Base-by-base conservation (phyloP, 495 filamentous ascomycete genomes). In the Apiosordaria backusii region DNA sequence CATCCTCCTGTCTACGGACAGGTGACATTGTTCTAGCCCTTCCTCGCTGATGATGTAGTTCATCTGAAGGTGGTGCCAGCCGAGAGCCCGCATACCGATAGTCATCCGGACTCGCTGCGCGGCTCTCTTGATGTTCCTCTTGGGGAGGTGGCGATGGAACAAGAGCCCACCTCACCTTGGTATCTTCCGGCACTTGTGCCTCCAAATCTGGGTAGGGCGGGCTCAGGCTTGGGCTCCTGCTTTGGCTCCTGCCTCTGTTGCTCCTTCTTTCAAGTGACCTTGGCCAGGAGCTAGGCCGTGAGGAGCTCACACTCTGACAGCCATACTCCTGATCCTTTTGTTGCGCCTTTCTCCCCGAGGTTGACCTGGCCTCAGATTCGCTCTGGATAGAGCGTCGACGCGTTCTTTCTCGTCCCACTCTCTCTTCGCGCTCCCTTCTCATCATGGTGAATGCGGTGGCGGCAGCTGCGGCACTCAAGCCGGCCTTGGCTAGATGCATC, bases 361-460 rank as follows among this genome's bases (percentile, higher is more conserved):
- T 5, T 57, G 53, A 21, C 4, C 53, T 57, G 4, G 53, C 9
- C 53, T 57, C 53, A 57, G 9, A n/a, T 21, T 57, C 53, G 6
- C 45, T 21, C 53, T n/a, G n/a, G n/a, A n/a, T n/a, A n/a, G 35
- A 13, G 10, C 35, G 35, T 2, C 13, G 35, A 13, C 35, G 35
- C 16, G 35, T 59, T 23, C 26, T 29, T 5, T 59, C 57, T 4
- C 23, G 23, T 0, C 26, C 57, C 4, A 59, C 26, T 18, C 50
- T 2, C 26, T 70, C 63, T 22, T n/a, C 26, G 57, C 69, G 68
- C 52, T 69, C 70, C 4, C 67, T 64, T 5, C 50, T 50, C 59
- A 76, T 71, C 63, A 74, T 62, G 24, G 71, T 62, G 19, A 69
- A 76, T 19, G 72, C 72, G 13, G 69, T 63, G 13, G 69, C 58